Evolutionary conservation across 2,329 filamentous ascomycete species (phyloP), one percentile per base, ranked within the genome.

Genomic region (Tympanopsis confertula): DNA sequence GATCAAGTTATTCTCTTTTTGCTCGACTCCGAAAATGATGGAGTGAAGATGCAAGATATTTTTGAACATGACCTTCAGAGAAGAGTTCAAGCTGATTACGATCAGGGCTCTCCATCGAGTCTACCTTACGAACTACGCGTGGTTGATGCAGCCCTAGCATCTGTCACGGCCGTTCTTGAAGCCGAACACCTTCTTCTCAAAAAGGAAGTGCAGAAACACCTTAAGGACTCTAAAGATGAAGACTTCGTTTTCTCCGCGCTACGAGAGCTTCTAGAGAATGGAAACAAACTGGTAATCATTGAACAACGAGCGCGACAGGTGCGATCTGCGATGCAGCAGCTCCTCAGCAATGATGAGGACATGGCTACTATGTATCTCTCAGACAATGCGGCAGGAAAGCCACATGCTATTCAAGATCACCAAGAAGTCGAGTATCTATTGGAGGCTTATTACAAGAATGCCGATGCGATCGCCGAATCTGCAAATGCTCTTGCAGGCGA

Each of bases 401-500:
- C 49, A 3, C 56, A 57, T 42, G 39, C 36, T 1, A 39, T 46
- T 5, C 41, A 47, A 3, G 54, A 60, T 35, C 56, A 59, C 26
- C 54, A 55, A 39, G 52, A 55, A 35, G 56, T 56, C 20, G 57
- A 60, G 45, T 59, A 59, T 38, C 41, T 59, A 32, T 45, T 59
- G 3, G 55, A 59, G 33, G 54, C 55, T 13, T 59, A 58, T 41
- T 55, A 52, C 39, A 58, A 56, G 36, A 52, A 51, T 4, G 49
- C 47, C 5, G 56, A 59, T 33, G 44, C 50, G 1, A 50, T 60
- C 17, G 55, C 51, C 1, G 50, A 58, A 40, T 51, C 51, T 2
- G 43, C 50, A 2, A 40, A 38, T 4, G 46, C 47, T 3, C 37
- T 57, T 29, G 44, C 52, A 28, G 44, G 43, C 3, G 46, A 56